Evolutionary conservation across 805 yeast species (phyloP).

Genomic region (Isabelozyma rhagii): DNA sequence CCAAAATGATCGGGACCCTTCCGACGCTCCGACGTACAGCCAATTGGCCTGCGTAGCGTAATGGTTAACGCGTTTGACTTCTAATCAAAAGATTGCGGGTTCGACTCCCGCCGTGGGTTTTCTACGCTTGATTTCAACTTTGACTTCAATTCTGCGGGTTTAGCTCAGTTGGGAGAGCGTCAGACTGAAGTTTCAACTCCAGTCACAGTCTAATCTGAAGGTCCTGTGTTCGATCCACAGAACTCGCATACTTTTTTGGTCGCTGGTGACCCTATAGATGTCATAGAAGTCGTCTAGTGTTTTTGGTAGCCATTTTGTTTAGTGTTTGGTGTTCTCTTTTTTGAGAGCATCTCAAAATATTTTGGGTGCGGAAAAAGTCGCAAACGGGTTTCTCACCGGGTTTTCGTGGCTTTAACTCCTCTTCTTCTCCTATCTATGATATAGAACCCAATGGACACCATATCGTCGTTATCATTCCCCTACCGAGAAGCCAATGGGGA

Average conservation of each 20-base stretch:
- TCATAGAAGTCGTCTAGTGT: too few species aligned
- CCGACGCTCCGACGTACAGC: neutral
- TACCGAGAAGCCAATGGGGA: constrained; percentile 12
- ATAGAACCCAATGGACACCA: constrained; percentile 6
- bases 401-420: too few species aligned
- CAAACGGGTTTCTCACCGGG: too few species aligned
- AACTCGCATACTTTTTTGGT: constrained; percentile 17
- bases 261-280: too few species aligned
- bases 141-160: constrained; percentile 17
- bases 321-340: too few species aligned
- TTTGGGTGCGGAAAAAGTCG: too few species aligned
- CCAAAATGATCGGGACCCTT: neutral
- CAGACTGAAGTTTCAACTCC: constrained; percentile 29
- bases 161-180: constrained; percentile 38
- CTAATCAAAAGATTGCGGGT: constrained; percentile 66
- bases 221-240: constrained; percentile 31
- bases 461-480: constrained; percentile 24
- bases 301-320: too few species aligned
- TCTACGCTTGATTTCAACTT: too few species aligned
- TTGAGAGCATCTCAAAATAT: too few species aligned
- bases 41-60: constrained; percentile 54
- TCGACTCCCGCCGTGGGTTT: constrained; percentile 54
- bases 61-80: constrained; percentile 68
- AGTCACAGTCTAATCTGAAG: constrained; percentile 24
- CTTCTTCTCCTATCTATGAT: neutral